Evolutionary conservation across 768 basidiomycete species (phyloP).

Genomic region (Boletus vinaceobasis): DNA sequence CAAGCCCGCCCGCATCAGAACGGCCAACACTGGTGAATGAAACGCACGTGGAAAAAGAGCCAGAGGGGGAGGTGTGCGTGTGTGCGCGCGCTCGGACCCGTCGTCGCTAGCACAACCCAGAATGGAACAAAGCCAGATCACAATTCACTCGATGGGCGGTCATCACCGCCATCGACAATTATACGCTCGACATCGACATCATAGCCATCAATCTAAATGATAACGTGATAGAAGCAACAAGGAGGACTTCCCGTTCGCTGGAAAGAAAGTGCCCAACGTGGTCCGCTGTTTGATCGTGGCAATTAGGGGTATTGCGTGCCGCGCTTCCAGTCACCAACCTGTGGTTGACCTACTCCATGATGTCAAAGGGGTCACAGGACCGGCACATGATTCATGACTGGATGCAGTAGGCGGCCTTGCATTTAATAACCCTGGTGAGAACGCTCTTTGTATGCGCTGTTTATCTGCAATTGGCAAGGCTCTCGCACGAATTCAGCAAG

Average conservation of each 20-base stretch:
- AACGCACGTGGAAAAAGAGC: constrained; percentile 4
- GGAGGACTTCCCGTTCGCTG: background rate
- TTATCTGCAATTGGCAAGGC: background rate
- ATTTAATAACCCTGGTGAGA: constrained; percentile 6
- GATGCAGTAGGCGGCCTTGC: constrained; percentile 3
- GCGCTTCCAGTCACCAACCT: too few species aligned
- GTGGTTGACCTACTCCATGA: background rate
- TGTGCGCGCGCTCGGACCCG: constrained; percentile 13
- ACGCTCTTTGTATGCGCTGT: background rate
- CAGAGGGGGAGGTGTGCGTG: background rate
- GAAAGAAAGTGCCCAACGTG: background rate
- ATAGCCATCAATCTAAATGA: constrained; percentile 6
- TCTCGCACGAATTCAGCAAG: background rate
- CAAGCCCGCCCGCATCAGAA: background rate
- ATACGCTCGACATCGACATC: constrained; percentile 12
- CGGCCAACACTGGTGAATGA: constrained; percentile 1
- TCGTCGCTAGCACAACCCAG: background rate
- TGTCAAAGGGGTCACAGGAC: background rate
- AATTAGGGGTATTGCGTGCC: background rate
- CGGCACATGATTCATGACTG: background rate
- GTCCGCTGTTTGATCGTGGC: constrained; percentile 7
- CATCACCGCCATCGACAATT: constrained; percentile 8
- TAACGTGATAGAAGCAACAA: background rate
- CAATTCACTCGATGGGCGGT: background rate
- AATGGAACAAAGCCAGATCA: constrained; percentile 1